Evolutionary conservation across 257 asterid genomes (phyloP).

Genomic region (Datura wrightii): DNA sequence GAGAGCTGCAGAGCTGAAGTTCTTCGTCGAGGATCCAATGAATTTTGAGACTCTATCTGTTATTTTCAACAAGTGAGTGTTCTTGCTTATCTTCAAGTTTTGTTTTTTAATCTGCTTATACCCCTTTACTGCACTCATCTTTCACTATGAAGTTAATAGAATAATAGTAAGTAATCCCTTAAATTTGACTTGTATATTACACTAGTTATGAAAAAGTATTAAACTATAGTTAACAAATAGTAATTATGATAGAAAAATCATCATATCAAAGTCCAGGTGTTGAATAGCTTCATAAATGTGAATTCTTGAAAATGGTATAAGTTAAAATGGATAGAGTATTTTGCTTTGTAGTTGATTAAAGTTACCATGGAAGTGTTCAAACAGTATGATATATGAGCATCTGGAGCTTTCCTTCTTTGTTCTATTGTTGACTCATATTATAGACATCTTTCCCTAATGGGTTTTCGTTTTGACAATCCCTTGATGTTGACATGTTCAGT

Average conservation of each 20-base stretch:
- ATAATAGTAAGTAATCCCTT: background rate
- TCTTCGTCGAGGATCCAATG: constrained; percentile 54
- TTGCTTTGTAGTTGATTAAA: constrained; percentile 4
- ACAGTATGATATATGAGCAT: background rate
- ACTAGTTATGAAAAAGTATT: background rate
- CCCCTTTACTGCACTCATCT: background rate
- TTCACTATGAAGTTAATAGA: background rate
- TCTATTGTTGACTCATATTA: background rate
- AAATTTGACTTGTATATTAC: background rate
- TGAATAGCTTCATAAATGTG: background rate
- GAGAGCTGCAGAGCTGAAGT: constrained; percentile 58
- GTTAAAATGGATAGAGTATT: background rate
- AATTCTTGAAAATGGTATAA: background rate
- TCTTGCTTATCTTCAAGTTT: background rate
- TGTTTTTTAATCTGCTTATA: background rate
- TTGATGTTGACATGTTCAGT: constrained; percentile 17
- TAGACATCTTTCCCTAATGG: background rate
- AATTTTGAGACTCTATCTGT: constrained; percentile 53
- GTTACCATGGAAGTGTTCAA: background rate
- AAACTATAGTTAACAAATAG: background rate
- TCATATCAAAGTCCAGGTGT: background rate
- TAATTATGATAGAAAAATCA: background rate
- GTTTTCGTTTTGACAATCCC: background rate
- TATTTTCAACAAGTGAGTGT: constrained; percentile 56
- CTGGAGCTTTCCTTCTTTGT: background rate